A percentile compares a stretch with the other conserved stretches of the same genome.
Conservation (phyloP, 352 stramenopile species). For the Pythium monospermum region DNA sequence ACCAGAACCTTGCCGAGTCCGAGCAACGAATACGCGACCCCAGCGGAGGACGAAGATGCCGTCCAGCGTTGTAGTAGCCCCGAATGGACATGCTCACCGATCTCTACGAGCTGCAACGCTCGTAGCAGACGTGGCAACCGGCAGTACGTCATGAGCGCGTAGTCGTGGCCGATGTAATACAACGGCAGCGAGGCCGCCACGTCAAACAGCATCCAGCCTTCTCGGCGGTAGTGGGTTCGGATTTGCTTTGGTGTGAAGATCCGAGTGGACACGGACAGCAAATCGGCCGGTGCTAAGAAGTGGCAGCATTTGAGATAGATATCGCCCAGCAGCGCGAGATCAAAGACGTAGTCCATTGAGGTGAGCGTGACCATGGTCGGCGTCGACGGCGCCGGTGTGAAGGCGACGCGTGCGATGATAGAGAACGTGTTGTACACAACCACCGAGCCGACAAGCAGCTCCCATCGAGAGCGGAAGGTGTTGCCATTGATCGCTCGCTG, state of each 20-base stretch:
- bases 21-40: conserved; percentile 22
- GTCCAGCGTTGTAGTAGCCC: conserved; percentile 19
- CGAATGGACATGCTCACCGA: conserved; percentile 21
- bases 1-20: conserved; percentile 22
- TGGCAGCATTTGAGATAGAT: conserved; percentile 31
- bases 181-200: conserved; percentile 19
- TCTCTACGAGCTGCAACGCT: conserved; percentile 22
- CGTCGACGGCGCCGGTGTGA: conserved; percentile 16
- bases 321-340: conserved; percentile 24
- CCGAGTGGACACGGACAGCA: conserved; percentile 11
- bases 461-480: conserved; percentile 24
- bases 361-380: conserved; percentile 22
- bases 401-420: conserved; percentile 24
- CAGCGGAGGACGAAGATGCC: conserved; percentile 11
- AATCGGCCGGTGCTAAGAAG: conserved; percentile 19
- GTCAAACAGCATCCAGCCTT: conserved; percentile 25
- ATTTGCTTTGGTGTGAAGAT: conserved; percentile 18
- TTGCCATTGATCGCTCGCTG: conserved; percentile 28
- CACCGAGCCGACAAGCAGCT: conserved; percentile 20
- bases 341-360: conserved; percentile 23
- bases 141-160: conserved; percentile 29
- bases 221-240: conserved; percentile 22
- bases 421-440: conserved; percentile 36
- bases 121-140: conserved; percentile 26
- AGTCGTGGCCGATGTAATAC: conserved; percentile 34